Evolutionary conservation across 345 rosid species (phyloP).

Genomic region (Litchi chinensis): DNA sequence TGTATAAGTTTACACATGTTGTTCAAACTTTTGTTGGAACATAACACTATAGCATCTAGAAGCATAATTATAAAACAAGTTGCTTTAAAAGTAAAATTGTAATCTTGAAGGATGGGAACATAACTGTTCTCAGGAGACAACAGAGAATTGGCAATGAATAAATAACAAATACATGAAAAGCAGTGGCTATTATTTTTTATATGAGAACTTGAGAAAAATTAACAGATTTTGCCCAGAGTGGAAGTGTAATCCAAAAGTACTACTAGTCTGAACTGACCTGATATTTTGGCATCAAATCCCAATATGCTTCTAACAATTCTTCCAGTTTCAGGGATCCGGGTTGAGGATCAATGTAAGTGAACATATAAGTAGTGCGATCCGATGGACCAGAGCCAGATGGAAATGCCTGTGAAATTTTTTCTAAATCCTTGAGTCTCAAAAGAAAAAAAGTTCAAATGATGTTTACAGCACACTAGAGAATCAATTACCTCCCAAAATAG

Average conservation of each 20-base stretch:
- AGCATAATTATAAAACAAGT: neutral
- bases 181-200: neutral
- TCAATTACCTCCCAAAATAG: constrained; percentile 89
- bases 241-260: neutral
- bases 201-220: neutral
- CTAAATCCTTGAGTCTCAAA: constrained; percentile 17
- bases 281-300: constrained; percentile 90
- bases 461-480: constrained; percentile 5
- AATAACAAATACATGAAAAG: too few species aligned
- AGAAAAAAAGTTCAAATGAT: neutral
- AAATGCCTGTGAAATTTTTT: constrained; percentile 66
- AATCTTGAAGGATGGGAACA: constrained; percentile 4
- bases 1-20: constrained; percentile 13
- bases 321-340: constrained; percentile 74
- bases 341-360: constrained; percentile 87
- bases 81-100: neutral
- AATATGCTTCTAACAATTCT: constrained; percentile 81
- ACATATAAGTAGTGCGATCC: constrained; percentile 98
- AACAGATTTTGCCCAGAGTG: neutral
- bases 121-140: too few species aligned
- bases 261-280: constrained; percentile 53
- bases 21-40: neutral
- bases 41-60: neutral
- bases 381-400: constrained; percentile 90
- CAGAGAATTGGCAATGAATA: too few species aligned